Conservation (phyloP, 495 filamentous ascomycete genomes). For the Aspergillus affinis region DNA sequence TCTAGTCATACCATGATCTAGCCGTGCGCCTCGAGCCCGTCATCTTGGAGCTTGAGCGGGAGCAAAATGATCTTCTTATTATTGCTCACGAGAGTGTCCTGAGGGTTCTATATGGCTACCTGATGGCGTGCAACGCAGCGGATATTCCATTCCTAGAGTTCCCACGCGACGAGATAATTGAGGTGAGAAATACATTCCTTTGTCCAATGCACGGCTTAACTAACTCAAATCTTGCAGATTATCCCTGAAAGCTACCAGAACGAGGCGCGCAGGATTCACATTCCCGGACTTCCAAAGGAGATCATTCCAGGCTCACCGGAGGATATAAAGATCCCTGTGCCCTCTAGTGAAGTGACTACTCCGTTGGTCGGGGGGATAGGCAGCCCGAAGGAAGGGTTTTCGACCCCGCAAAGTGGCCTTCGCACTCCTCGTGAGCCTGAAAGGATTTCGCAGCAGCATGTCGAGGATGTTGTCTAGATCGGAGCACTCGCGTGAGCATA, state of each 20-base stretch:
- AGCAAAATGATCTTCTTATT: conserved; percentile 94
- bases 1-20: conserved; percentile 93
- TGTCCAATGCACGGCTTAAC: neutral
- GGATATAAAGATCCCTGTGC: conserved; percentile 80
- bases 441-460: conserved; percentile 48
- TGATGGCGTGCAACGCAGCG: conserved; percentile 97
- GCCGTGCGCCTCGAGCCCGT: conserved; percentile 98
- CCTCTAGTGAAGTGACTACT: conserved; percentile 54
- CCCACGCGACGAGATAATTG: conserved; percentile 94
- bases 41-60: conserved; percentile 95
- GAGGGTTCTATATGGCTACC: conserved; percentile 93
- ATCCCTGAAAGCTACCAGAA: conserved; percentile 98
- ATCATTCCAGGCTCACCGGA: conserved; percentile 75
- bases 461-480: conserved; percentile 48
- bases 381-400: conserved; percentile 42
- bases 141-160: conserved; percentile 94
- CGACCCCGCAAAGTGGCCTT: conserved; percentile 45
- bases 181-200: conserved; percentile 48
- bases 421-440: conserved; percentile 48
- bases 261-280: conserved; percentile 82
- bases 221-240: conserved; percentile 52
- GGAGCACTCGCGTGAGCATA: conserved; percentile 2
- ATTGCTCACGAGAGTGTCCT: conserved; percentile 97
- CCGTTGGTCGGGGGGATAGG: conserved; percentile 48
- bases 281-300: conserved; percentile 59